A percentile compares a stretch with the other conserved stretches of the same genome.
Conservation (phyloP, 495 filamentous ascomycete species). For the Aspergillus bridgeri region DNA sequence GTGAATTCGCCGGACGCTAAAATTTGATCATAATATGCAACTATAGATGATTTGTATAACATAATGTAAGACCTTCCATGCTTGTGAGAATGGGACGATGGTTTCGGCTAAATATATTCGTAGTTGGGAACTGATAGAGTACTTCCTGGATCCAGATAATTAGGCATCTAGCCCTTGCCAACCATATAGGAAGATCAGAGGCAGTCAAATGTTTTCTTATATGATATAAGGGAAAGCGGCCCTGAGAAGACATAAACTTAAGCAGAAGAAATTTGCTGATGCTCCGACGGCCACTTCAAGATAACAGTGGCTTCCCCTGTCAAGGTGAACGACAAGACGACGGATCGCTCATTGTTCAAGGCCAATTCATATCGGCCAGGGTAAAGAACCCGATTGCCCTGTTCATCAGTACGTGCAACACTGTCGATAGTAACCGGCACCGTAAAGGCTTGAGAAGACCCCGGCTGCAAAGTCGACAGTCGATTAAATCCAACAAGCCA, state of each 20-base stretch:
- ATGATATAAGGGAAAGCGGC: background rate
- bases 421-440: constrained; percentile 55
- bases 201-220: background rate
- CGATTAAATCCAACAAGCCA: constrained; percentile 59
- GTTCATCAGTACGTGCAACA: constrained; percentile 54
- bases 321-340: constrained; percentile 28
- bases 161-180: too few relatives aligned
- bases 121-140: too few relatives aligned
- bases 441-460: constrained; percentile 28
- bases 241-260: background rate
- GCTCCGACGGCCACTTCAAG: constrained; percentile 31
- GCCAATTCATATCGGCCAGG: constrained; percentile 61
- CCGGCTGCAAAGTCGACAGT: constrained; percentile 42
- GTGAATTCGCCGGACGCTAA: too few relatives aligned
- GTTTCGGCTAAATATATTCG: too few relatives aligned
- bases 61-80: too few relatives aligned
- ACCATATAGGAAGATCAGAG: too few relatives aligned
- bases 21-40: too few relatives aligned
- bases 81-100: too few relatives aligned
- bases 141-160: too few relatives aligned
- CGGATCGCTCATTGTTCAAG: constrained; percentile 47
- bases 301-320: constrained; percentile 29
- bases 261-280: constrained; percentile 20
- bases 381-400: constrained; percentile 60
- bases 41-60: too few relatives aligned